These are phyloP conservation scores for Hortaea sp. DNA, from an alignment of 2,329 filamentous ascomycete genomes.

Conservation along the genomic window DNA sequence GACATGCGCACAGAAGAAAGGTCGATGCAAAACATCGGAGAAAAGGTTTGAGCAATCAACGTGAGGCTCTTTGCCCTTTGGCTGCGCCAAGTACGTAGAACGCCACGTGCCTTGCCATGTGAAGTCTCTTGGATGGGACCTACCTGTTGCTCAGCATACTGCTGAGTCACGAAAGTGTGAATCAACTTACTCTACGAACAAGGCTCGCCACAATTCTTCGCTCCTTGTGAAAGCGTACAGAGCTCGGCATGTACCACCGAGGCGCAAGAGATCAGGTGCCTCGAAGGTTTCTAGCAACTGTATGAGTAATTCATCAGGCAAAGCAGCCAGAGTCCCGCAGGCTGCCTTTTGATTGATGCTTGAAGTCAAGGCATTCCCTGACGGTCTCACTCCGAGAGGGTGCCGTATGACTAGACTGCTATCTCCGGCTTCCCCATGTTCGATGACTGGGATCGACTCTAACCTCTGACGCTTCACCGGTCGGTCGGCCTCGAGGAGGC, in stretches of 20 bases:
- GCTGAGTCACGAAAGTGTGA: slow-evolving; percentile 9
- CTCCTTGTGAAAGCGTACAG: slow-evolving; percentile 74
- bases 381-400: slow-evolving; percentile 73
- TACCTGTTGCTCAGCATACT: slow-evolving; percentile 25
- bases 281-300: slow-evolving; percentile 68
- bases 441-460: background rate
- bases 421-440: background rate
- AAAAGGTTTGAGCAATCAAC: slow-evolving; percentile 71
- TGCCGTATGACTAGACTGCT: slow-evolving; percentile 55
- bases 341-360: slow-evolving; percentile 55
- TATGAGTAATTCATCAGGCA: slow-evolving; percentile 75
- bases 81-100: slow-evolving; percentile 59
- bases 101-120: slow-evolving; percentile 79
- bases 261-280: slow-evolving; percentile 46
- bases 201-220: slow-evolving; percentile 80
- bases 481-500: slow-evolving; percentile 1
- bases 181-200: slow-evolving; percentile 70
- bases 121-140: slow-evolving; percentile 38
- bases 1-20: slow-evolving; percentile 80
- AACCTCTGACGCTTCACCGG: slow-evolving; percentile 4
- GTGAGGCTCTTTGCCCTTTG: slow-evolving; percentile 41
- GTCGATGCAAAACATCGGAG: slow-evolving; percentile 81
- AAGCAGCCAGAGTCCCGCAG: slow-evolving; percentile 53
- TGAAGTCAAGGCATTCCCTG: slow-evolving; percentile 69
- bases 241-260: slow-evolving; percentile 74